Evolutionary conservation across 306 rosid species (phyloP), one percentile per base, ranked within the genome.

Genomic region (Cyamopsis tetragonoloba): DNA sequence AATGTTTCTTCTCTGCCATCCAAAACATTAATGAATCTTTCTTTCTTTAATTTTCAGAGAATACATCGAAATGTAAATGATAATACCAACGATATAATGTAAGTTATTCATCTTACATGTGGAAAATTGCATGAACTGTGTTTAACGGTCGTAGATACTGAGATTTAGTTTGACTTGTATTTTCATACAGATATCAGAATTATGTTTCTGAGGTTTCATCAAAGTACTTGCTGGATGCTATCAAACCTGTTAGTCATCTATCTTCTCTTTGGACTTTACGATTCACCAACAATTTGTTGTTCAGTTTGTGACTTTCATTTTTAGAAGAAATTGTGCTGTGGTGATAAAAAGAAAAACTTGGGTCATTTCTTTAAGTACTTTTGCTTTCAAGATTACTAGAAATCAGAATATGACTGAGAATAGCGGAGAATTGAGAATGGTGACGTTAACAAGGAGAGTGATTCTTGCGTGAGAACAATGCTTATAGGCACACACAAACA

Each of bases 191-290:
- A 62, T 85, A 81, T 80, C 96, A 87, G 65, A 83, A 85, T 66
- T 89, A 87, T 77, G 71, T 87, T 60, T 70, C 68, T 12, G 76
- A 76, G 77, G 77, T 83, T 50, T 83, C 96, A 27, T 81, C 96
- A 6, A 76, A 79, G 58, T 48, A 46, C 72, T 62, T 89, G 77
- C 79, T 87, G 30, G 87, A 89, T 71, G 60, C 74, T 48, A 62
- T 87, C 67, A 70, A 78, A 67, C 96, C 89, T 28, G 93, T 81
- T 69, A 82, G 91, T 74, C 39, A 30, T 74, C 59, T 60, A 35
- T 42, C 41, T 62, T 63, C 68, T 58, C 54, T 38, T 44, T 71
- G 58, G 31, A 56, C 50, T 76, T 56, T 46, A 74, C 27, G 39
- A 61, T 60, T 32, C 61, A 22, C 44, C 23, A 13, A 47, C 27